phyloP scores from a whole-genome alignment of 768 basidiomycete genomes.

The Mycena alexandri region DNA sequence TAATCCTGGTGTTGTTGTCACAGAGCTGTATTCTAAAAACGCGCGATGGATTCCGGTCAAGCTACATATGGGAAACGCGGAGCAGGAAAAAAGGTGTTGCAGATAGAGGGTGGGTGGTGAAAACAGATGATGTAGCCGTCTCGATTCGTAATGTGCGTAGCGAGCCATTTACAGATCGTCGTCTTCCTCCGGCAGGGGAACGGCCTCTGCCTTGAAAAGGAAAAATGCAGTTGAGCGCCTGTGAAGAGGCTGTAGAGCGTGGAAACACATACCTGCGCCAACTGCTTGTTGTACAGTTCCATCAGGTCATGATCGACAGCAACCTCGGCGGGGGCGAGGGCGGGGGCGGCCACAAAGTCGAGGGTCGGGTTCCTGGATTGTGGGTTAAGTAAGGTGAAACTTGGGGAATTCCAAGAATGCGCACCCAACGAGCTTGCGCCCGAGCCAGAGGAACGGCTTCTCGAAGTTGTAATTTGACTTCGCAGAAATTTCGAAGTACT shows the following conservation, averaged over 20 bases:
- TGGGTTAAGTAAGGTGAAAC: slow-evolving; percentile 19
- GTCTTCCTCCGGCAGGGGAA: slow-evolving; percentile 98
- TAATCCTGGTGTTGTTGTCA: slow-evolving; percentile 23
- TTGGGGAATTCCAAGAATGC: slow-evolving; percentile 44
- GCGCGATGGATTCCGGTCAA: slow-evolving; percentile 33
- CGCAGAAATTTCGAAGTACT: slow-evolving; percentile 99
- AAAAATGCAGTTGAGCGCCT: slow-evolving; percentile 23
- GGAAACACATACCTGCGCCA: slow-evolving; percentile 66
- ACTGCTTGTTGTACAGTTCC: slow-evolving; percentile 82
- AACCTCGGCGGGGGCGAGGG: slow-evolving; percentile 95
- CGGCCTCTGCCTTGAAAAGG: slow-evolving; percentile 76
- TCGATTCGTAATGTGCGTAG: slow-evolving; percentile 18
- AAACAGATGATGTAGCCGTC: slow-evolving; percentile 31
- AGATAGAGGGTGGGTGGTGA: slow-evolving; percentile 36
- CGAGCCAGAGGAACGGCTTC: slow-evolving; percentile 99
- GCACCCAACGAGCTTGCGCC: slow-evolving; percentile 96
- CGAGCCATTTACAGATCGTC: slow-evolving; percentile 74
- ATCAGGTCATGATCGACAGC: slow-evolving; percentile 84
- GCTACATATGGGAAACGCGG: slow-evolving; percentile 24
- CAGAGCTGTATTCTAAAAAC: slow-evolving; percentile 36
- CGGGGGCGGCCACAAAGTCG: slow-evolving; percentile 97
- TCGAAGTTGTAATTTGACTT: slow-evolving; percentile 99
- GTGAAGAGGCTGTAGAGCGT: slow-evolving; percentile 13
- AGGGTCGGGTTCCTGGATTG: slow-evolving; percentile 78
- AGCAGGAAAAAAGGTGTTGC: slow-evolving; percentile 30